Evolutionary conservation across 108 stramenopile genomes (phyloP).

Genomic region (Skeletonema marinoi): DNA sequence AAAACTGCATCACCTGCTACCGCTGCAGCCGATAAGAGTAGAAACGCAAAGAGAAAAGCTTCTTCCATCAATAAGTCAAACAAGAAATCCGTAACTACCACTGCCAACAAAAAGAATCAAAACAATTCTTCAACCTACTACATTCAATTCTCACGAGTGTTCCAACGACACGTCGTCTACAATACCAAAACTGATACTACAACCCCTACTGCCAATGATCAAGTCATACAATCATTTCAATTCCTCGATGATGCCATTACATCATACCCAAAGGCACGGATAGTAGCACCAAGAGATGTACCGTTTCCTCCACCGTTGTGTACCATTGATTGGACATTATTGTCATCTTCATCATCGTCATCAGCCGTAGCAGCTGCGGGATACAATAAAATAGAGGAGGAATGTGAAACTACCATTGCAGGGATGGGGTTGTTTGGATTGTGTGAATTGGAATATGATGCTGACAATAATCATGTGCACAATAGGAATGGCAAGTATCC

Average conservation of each 20-base stretch:
- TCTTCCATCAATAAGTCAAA: background rate
- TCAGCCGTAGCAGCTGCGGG: background rate
- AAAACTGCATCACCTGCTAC: background rate
- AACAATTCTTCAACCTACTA: background rate
- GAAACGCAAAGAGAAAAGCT: background rate
- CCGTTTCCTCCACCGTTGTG: slow-evolving; percentile 59
- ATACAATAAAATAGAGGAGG: slow-evolving; percentile 17
- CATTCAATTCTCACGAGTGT: slow-evolving; percentile 53
- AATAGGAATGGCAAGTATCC: background rate
- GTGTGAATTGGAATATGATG: slow-evolving; percentile 30
- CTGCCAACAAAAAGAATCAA: background rate
- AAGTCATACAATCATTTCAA: slow-evolving; percentile 41
- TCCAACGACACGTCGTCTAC: slow-evolving; percentile 51
- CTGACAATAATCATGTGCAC: background rate
- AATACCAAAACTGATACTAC: background rate
- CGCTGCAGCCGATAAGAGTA: background rate
- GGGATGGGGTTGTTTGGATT: slow-evolving; percentile 32
- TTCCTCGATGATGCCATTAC: slow-evolving; percentile 55
- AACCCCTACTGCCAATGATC: slow-evolving; percentile 5
- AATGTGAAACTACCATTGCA: slow-evolving; percentile 41
- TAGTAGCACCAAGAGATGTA: slow-evolving; percentile 33
- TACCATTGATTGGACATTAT: slow-evolving; percentile 51
- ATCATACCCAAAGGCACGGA: slow-evolving; percentile 36
- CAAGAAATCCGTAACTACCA: background rate
- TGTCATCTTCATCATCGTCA: background rate